Conservation (phyloP, 1,284 basidiomycete species). For the Trichosporon ovoides region DNA sequence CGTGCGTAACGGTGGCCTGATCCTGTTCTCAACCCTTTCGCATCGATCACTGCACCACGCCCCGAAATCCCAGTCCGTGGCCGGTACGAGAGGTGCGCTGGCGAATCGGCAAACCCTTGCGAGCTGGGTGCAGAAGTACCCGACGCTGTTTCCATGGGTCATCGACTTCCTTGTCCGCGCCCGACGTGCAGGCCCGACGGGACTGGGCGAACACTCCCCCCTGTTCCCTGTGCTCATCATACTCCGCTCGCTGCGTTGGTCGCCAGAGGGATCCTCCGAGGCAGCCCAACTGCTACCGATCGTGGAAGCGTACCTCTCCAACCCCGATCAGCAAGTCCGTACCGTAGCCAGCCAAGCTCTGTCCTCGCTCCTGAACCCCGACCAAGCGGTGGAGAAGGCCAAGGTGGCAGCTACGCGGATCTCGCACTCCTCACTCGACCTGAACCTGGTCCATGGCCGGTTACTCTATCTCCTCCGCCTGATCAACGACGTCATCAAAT, state of each 20-base stretch:
- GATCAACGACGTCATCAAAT: slow-evolving; percentile 29
- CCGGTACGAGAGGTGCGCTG: slow-evolving; percentile 27
- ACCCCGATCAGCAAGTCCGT: slow-evolving; percentile 39
- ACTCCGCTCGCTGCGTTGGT: slow-evolving; percentile 38
- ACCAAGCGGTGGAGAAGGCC: slow-evolving; percentile 22
- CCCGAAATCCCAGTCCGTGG: slow-evolving; percentile 29
- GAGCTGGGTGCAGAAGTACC: slow-evolving; percentile 37
- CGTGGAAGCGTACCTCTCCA: slow-evolving; percentile 29
- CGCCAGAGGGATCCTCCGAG: slow-evolving; percentile 21
- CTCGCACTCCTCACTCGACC: slow-evolving; percentile 10
- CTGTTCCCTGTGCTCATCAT: slow-evolving; percentile 46
- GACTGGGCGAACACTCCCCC: slow-evolving; percentile 31
- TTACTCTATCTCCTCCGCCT: slow-evolving; percentile 32
- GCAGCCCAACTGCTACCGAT: slow-evolving; percentile 22
- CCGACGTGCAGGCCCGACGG: not conserved
- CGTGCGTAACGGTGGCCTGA: slow-evolving; percentile 46
- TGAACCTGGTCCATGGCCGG: slow-evolving; percentile 36
- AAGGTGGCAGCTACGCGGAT: slow-evolving; percentile 11
- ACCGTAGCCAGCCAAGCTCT: slow-evolving; percentile 43
- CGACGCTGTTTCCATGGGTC: slow-evolving; percentile 34
- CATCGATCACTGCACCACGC: slow-evolving; percentile 34
- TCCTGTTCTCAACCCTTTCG: slow-evolving; percentile 44
- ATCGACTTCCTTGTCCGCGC: slow-evolving; percentile 18
- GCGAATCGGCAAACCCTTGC: slow-evolving; percentile 33
- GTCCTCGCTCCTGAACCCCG: slow-evolving; percentile 33